A percentile compares a stretch with the other conserved stretches of the same genome.
These are phyloP conservation scores for Tuber umbilicatum DNA, from an alignment of 495 filamentous ascomycete species.

Conservation along the genomic window DNA sequence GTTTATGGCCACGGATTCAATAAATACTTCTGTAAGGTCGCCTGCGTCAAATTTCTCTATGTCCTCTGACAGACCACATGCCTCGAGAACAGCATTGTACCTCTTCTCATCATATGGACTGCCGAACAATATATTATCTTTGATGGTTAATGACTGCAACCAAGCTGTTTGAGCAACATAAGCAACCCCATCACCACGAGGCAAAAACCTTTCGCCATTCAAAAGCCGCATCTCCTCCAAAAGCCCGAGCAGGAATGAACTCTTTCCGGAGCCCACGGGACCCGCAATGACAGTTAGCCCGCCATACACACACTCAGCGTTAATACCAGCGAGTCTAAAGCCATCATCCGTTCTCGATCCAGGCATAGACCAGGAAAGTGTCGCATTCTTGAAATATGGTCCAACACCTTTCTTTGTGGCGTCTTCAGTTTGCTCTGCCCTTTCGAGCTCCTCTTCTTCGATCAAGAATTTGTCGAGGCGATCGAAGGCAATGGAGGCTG, in stretches of 20 bases:
- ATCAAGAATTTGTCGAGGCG: slow-evolving; percentile 39
- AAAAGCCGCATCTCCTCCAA: slow-evolving; percentile 56
- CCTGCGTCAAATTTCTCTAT: slow-evolving; percentile 57
- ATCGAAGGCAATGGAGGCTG: slow-evolving; percentile 36
- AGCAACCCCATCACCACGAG: slow-evolving; percentile 51
- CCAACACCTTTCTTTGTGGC: slow-evolving; percentile 5
- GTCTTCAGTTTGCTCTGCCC: not conserved
- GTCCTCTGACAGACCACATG: slow-evolving; percentile 60
- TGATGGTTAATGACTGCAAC: slow-evolving; percentile 52
- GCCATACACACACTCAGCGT: slow-evolving; percentile 49
- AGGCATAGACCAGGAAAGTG: slow-evolving; percentile 34
- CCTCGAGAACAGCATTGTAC: slow-evolving; percentile 54
- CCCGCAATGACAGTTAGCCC: slow-evolving; percentile 52
- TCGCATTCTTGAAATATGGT: slow-evolving; percentile 30
- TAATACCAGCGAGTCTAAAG: slow-evolving; percentile 48
- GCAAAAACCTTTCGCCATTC: slow-evolving; percentile 48
- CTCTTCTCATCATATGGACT: slow-evolving; percentile 46
- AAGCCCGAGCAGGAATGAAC: slow-evolving; percentile 55
- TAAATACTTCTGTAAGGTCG: slow-evolving; percentile 61
- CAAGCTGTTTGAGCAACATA: slow-evolving; percentile 54
- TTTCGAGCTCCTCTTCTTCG: slow-evolving; percentile 35
- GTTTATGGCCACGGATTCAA: slow-evolving; percentile 59
- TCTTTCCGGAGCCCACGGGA: slow-evolving; percentile 58
- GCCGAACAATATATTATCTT: slow-evolving; percentile 56
- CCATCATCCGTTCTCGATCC: slow-evolving; percentile 40